phyloP scores from a whole-genome alignment of 768 basidiomycete genomes.

The Collybiopsis confluens region DNA sequence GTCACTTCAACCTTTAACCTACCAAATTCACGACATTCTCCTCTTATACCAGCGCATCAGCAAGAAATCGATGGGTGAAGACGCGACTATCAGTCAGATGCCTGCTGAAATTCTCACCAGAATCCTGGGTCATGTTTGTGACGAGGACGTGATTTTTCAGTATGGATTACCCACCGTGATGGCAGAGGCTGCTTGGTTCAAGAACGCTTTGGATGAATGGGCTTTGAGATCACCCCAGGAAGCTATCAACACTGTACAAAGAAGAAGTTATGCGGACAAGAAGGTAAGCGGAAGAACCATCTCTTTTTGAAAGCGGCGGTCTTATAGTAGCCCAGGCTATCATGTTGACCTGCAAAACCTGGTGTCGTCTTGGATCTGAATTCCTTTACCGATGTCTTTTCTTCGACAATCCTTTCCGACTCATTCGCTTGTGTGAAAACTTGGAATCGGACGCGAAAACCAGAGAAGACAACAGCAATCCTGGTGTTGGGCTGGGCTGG shows the following conservation, averaged over 20 bases:
- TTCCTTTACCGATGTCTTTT: constrained; percentile 67
- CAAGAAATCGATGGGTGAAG: no score
- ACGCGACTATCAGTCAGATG: constrained; percentile 24
- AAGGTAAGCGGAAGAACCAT: constrained; percentile 47
- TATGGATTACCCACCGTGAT: constrained; percentile 57
- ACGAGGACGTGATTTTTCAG: constrained; percentile 66
- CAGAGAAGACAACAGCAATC: background rate
- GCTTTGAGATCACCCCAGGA: constrained; percentile 56
- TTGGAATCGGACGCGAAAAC: constrained; percentile 33
- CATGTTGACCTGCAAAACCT: constrained; percentile 60
- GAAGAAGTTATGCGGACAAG: constrained; percentile 59
- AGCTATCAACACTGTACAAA: constrained; percentile 52
- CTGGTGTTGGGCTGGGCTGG: constrained; percentile 40
- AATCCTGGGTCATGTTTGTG: constrained; percentile 68
- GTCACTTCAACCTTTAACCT: no score
- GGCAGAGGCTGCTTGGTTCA: constrained; percentile 65
- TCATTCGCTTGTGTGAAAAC: constrained; percentile 47
- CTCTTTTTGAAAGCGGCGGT: background rate
- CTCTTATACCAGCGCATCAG: no score
- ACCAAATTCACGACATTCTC: no score
- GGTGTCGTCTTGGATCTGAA: constrained; percentile 59
- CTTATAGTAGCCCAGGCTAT: constrained; percentile 45
- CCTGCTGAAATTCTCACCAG: constrained; percentile 68
- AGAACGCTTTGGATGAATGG: constrained; percentile 46
- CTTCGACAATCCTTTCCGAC: constrained; percentile 55